Percentiles rank a stretch among this genome's conserved stretches.
Evolutionary conservation across 805 yeast genomes (phyloP).

Genomic region (Barnettozyma wickerhamii): DNA sequence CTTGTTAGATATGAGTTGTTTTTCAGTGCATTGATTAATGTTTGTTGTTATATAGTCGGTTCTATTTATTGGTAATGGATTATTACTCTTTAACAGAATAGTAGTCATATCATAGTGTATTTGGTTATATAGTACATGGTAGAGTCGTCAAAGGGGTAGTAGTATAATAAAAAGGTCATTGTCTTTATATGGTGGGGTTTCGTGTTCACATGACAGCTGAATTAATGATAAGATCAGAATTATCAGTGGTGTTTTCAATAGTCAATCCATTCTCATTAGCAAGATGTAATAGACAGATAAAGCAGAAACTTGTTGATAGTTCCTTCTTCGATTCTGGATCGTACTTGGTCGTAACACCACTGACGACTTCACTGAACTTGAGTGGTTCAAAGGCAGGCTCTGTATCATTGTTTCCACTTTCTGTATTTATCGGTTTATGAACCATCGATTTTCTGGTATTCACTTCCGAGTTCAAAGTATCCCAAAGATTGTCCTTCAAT

Average conservation of each 20-base stretch:
- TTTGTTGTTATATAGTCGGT: background rate
- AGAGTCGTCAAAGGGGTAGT: background rate
- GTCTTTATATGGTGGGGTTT: too few relatives aligned
- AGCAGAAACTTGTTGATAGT: conserved; percentile 79
- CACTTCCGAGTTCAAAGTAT: conserved; percentile 34
- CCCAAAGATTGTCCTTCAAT: conserved; percentile 79
- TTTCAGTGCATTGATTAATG: background rate
- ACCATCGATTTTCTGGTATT: conserved; percentile 9
- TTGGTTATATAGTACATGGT: background rate
- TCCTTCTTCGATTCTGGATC: conserved; percentile 53
- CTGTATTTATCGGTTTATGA: background rate
- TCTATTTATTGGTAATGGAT: conserved; percentile 1
- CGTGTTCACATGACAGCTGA: too few relatives aligned
- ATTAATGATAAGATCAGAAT: conserved; percentile 20
- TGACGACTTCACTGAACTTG: conserved; percentile 45
- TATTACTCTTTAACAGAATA: too few relatives aligned
- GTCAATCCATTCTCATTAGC: conserved; percentile 81
- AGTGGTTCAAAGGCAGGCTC: conserved; percentile 6
- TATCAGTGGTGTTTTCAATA: conserved; percentile 38
- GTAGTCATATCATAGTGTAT: too few relatives aligned
- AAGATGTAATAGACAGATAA: conserved; percentile 76
- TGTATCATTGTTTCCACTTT: background rate
- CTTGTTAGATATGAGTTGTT: background rate
- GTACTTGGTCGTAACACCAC: conserved; percentile 48
- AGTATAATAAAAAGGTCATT: background rate